phyloP scores from a whole-genome alignment of 2,329 filamentous ascomycete species.

The Fusarium veterinarium region DNA sequence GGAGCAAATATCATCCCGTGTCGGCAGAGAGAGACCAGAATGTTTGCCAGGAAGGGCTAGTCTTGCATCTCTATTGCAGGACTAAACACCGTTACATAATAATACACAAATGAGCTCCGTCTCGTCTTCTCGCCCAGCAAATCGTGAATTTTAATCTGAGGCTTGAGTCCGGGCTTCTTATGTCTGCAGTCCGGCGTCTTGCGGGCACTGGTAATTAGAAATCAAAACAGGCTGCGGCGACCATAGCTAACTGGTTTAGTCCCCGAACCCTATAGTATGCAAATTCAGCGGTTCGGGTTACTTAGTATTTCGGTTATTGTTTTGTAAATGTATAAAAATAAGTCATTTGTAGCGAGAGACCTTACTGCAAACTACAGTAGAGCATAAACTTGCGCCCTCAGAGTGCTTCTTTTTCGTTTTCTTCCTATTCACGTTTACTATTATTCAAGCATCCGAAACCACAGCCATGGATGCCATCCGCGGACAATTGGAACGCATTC shows the following conservation, averaged over 20 bases:
- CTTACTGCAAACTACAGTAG: not conserved
- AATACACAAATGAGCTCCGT: not conserved
- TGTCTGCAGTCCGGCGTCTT: no score
- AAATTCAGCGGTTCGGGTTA: no score
- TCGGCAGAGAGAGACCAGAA: not conserved
- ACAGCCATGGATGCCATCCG: not conserved
- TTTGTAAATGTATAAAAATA: not conserved
- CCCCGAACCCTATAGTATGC: not conserved
- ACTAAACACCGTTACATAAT: not conserved
- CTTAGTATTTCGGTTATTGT: not conserved
- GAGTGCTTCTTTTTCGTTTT: not conserved
- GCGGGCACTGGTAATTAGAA: not conserved
- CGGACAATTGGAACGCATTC: not conserved
- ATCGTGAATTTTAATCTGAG: not conserved
- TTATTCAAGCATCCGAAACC: not conserved
- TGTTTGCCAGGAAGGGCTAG: not conserved
- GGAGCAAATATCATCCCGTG: not conserved
- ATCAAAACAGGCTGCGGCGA: not conserved
- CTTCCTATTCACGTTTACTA: accelerated
- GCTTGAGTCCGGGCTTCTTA: no score
- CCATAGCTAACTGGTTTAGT: not conserved
- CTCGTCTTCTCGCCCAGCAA: not conserved
- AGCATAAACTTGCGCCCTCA: no score
- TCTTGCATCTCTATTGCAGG: not conserved
- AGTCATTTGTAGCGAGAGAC: not conserved